Conservation (phyloP, 228 moss, liverwort and hornwort genomes). For the Sphagnum fallax region DNA sequence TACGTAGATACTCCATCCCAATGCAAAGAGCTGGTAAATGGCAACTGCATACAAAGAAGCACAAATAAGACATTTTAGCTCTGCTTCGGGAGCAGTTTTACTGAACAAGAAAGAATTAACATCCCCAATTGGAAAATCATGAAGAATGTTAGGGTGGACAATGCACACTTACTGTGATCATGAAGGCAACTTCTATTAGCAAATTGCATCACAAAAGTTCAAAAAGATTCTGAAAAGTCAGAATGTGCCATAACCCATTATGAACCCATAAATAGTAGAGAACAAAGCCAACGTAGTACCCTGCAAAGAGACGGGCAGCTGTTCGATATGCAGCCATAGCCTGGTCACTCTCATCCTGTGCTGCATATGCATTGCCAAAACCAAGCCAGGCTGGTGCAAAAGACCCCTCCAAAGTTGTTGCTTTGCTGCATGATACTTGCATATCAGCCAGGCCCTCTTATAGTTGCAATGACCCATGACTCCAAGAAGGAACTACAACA, state of each 20-base stretch:
- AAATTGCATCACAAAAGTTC: too few relatives aligned
- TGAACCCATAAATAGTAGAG: too few relatives aligned
- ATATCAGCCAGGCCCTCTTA: not conserved
- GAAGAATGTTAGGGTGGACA: too few relatives aligned
- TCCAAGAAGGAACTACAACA: too few relatives aligned
- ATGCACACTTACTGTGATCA: too few relatives aligned
- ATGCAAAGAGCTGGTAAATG: slow-evolving; percentile 92
- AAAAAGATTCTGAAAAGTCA: too few relatives aligned
- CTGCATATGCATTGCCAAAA: slow-evolving; percentile 95
- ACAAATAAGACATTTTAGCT: not conserved
- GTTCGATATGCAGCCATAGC: slow-evolving; percentile 99
- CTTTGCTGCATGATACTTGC: slow-evolving; percentile 46
- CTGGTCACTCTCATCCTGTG: slow-evolving; percentile 99
- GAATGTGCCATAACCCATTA: too few relatives aligned
- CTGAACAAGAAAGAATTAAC: too few relatives aligned
- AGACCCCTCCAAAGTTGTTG: slow-evolving; percentile 76
- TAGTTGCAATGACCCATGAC: too few relatives aligned
- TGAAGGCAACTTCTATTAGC: too few relatives aligned
- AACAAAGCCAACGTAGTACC: slow-evolving; percentile 17
- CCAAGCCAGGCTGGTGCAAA: slow-evolving; percentile 99
- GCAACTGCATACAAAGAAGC: slow-evolving; percentile 31
- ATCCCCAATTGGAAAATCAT: too few relatives aligned
- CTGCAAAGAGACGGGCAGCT: slow-evolving; percentile 90
- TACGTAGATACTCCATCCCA: slow-evolving; percentile 97
- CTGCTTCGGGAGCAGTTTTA: too few relatives aligned